Base-by-base conservation (phyloP, 306 rosid species). In the Prunus persica region DNA sequence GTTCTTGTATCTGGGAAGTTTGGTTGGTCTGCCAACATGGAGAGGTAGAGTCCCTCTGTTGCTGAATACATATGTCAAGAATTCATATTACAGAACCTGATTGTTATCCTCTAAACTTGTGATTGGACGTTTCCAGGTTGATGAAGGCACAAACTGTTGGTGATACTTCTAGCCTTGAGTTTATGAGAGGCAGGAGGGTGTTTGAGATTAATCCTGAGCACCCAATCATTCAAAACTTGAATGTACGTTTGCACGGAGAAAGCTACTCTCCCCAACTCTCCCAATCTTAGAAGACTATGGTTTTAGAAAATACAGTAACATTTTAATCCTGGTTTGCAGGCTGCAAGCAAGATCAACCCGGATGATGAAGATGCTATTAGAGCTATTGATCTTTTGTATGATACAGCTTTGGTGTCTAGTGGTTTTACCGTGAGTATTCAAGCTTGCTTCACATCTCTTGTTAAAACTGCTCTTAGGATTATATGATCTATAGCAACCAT, bases 21-120 rank as follows among this genome's bases (percentile, higher is more conserved):
- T 69, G 99, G 99, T 78, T 96, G 99, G 99, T 96, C 98, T 72
- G 99, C 98, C 64, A 96, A 96, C 84, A 96, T 96, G 99, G 99
- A 96, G 81, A 96, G 97, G 98, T 88, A 61, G 47, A 28, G 62
- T 24, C 62, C 24, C 67, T 75, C 30, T 76, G 14, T 41, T 56
- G 68, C n/a, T 70, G 24, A 27, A 41, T 70, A 63, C 6, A 60
- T 47, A 57, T 77, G 58, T 50, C 73, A 76, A 11, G 55, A 49
- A 54, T 50, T 67, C 22, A 41, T 49, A 47, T 62, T 24, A 52
- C 5, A 45, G 45, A 43, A 20, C 75, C 76, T 77, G 43, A 86
- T 60, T 25, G 8, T 45, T 45, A 60, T 58, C 76, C 7, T 16
- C 46, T 27, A 11, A 60, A 61, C 69, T 1, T 18, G 32, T 22